These are phyloP conservation scores for Alternaria arbusti DNA, from an alignment of 2,329 filamentous ascomycete species.

Conservation along the genomic window DNA sequence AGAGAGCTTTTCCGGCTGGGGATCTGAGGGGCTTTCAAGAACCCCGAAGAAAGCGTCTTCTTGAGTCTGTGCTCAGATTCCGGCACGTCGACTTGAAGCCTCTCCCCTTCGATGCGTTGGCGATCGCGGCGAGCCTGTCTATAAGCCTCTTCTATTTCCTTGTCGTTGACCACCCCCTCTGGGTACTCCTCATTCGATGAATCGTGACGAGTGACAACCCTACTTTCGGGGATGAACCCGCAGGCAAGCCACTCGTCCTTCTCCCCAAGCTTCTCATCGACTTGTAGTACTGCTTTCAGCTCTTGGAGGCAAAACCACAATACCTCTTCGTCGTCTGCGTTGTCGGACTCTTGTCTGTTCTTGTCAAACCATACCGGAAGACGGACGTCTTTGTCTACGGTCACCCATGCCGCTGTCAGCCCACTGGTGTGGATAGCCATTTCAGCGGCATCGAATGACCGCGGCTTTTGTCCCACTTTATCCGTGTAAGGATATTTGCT, in stretches of 20 bases:
- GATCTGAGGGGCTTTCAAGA: not conserved
- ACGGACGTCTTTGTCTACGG: not conserved
- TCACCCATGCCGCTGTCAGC: not conserved
- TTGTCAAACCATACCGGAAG: slow-evolving; percentile 12
- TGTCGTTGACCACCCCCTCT: not conserved
- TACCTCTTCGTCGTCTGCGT: not conserved
- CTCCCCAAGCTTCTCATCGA: not conserved
- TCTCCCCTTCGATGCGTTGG: not conserved
- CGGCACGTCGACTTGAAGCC: not conserved
- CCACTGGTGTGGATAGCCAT: not conserved
- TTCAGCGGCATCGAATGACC: not conserved
- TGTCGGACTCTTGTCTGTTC: not conserved
- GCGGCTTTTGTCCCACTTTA: not conserved
- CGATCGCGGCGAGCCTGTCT: not conserved
- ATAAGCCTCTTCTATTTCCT: not conserved
- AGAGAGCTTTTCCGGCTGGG: slow-evolving; percentile 34
- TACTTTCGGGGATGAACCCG: not conserved
- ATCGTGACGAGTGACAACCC: not conserved
- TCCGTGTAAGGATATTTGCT: not conserved
- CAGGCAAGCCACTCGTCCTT: slow-evolving; percentile 19
- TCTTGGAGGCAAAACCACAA: slow-evolving; percentile 17
- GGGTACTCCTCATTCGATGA: not conserved
- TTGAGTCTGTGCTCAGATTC: not conserved
- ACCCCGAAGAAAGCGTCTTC: not conserved
- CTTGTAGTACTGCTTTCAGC: not conserved